Evolutionary conservation across 1,284 basidiomycete genomes (phyloP).

Genomic region (Marasmius fiardii): DNA sequence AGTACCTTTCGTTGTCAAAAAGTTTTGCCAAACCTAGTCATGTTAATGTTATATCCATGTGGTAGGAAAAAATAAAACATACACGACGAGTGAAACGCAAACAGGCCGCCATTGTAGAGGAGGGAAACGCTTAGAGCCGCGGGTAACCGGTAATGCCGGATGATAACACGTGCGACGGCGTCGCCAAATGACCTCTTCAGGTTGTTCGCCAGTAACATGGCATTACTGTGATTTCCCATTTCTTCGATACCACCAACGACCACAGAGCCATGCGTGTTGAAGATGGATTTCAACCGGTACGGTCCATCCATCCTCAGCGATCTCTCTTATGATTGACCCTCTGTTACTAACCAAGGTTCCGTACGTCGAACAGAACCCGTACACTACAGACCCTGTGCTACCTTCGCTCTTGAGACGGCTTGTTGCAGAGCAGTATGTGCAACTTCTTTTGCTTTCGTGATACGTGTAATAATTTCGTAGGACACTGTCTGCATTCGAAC

Average conservation of each 20-base stretch:
- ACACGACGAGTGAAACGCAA: conserved; percentile 63
- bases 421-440: conserved; percentile 40
- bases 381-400: conserved; percentile 54
- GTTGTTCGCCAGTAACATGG: not conserved
- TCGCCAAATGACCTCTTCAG: not conserved
- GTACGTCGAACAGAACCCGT: conserved; percentile 53
- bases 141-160: not conserved
- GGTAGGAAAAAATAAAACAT: conserved; percentile 15
- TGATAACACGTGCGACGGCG: not conserved
- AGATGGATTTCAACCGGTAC: conserved; percentile 14
- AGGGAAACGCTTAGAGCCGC: no score
- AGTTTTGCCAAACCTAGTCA: conserved; percentile 75
- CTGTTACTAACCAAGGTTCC: conserved; percentile 25
- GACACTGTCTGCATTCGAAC: conserved; percentile 40
- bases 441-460: not conserved
- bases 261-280: conserved; percentile 13
- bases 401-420: conserved; percentile 53
- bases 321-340: not conserved
- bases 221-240: not conserved
- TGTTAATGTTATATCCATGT: not conserved
- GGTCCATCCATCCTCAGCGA: not conserved
- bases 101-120: conserved; percentile 29
- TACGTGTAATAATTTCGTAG: conserved; percentile 22
- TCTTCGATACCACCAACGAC: not conserved
- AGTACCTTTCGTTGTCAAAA: conserved; percentile 68